These are phyloP conservation scores for Wilhelminamyces savonicus DNA, from an alignment of 805 yeast species.

Conservation along the genomic window DNA sequence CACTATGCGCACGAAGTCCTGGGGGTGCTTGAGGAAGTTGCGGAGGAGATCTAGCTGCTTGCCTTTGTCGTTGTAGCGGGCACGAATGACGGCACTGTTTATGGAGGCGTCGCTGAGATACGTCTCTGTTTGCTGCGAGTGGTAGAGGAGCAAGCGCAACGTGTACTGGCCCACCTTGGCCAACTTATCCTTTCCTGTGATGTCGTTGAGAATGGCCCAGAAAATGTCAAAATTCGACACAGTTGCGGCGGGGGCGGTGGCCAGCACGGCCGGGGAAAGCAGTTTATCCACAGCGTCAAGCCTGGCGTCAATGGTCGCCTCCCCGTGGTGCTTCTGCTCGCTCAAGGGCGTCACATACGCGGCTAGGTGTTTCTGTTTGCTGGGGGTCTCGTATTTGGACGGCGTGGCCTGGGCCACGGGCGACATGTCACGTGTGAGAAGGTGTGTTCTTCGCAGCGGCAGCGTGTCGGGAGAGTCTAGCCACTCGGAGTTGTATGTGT, in stretches of 20 bases:
- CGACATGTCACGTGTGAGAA: constrained; percentile 1
- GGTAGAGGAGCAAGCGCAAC: constrained; percentile 45
- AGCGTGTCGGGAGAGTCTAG: constrained; percentile 2
- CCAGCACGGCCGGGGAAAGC: too few relatives aligned
- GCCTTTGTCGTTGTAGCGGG: constrained; percentile 23
- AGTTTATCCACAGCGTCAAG: too few relatives aligned
- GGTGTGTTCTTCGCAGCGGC: constrained; percentile 1
- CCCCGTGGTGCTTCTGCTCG: too few relatives aligned
- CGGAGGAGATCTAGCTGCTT: constrained; percentile 27
- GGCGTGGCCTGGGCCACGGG: too few relatives aligned
- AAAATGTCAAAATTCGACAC: constrained; percentile 37
- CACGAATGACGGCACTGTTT: constrained; percentile 24
- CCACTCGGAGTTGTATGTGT: constrained; percentile 4
- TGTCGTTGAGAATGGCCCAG: constrained; percentile 45
- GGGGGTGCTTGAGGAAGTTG: constrained; percentile 32
- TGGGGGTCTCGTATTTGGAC: constrained; percentile 1
- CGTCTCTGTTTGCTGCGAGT: constrained; percentile 35
- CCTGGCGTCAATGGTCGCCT: too few relatives aligned
- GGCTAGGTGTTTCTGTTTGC: constrained; percentile 1
- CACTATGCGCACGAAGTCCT: constrained; percentile 27
- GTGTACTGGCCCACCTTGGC: constrained; percentile 60
- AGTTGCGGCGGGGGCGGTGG: too few relatives aligned
- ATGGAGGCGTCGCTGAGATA: constrained; percentile 27
- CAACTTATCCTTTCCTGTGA: constrained; percentile 67
- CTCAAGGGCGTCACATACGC: constrained; percentile 3